Conservation (phyloP, 1,284 basidiomycete species). For the Porogramme epimiltina region DNA sequence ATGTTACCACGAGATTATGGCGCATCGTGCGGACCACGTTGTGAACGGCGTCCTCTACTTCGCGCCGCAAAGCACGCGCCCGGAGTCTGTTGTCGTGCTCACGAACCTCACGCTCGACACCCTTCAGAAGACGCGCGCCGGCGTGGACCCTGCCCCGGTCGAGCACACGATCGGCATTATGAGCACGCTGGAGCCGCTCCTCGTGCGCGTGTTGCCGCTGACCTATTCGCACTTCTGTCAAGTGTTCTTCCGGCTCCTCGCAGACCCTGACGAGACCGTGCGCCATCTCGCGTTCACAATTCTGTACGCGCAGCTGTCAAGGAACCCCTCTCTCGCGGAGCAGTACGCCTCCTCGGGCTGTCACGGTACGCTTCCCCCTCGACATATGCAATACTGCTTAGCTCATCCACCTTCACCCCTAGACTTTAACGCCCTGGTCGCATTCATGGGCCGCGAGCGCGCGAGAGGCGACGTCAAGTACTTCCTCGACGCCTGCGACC, state of each 20-base stretch:
- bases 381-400: neutral
- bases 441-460: slow-evolving; percentile 12
- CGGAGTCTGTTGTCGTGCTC: slow-evolving; percentile 16
- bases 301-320: slow-evolving; percentile 16
- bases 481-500: slow-evolving; percentile 23
- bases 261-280: slow-evolving; percentile 9
- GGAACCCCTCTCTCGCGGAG: slow-evolving; percentile 14
- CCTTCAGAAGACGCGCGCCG: slow-evolving; percentile 10
- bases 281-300: slow-evolving; percentile 15
- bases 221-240: slow-evolving; percentile 17
- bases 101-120: slow-evolving; percentile 18
- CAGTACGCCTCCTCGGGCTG: slow-evolving; percentile 8
- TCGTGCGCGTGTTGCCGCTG: slow-evolving; percentile 10
- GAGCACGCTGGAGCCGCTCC: slow-evolving; percentile 16
- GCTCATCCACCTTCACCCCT: neutral
- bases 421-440: slow-evolving; percentile 14
- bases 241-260: slow-evolving; percentile 11
- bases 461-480: slow-evolving; percentile 7
- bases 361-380: slow-evolving; percentile 8
- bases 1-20: slow-evolving; percentile 16
- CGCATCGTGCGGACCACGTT: slow-evolving; percentile 17
- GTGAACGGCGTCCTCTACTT: slow-evolving; percentile 12
- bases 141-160: neutral
- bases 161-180: slow-evolving; percentile 11
- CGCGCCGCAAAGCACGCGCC: slow-evolving; percentile 5